Percentiles rank a stretch among this genome's conserved stretches.
phyloP scores from a whole-genome alignment of 2,329 filamentous ascomycete species.

The Fusarium hostae region DNA sequence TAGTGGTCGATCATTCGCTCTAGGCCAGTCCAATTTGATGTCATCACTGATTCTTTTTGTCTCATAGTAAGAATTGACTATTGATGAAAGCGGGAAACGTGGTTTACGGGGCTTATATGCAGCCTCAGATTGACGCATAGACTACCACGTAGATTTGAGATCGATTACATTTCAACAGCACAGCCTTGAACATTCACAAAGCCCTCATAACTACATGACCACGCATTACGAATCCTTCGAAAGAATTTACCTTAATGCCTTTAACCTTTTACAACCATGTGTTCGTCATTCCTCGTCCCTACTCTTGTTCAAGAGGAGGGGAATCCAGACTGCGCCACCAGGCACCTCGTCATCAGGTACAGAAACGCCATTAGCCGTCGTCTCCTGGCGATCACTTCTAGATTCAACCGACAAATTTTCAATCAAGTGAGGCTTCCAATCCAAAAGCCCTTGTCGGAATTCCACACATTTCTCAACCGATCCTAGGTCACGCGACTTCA shows the following conservation, averaged over 20 bases:
- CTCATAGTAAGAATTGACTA: background rate
- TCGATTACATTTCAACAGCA: background rate
- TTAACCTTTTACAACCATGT: background rate
- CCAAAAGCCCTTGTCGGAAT: slow-evolving; percentile 3
- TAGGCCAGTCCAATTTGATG: slow-evolving; percentile 20
- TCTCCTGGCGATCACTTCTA: slow-evolving; percentile 21
- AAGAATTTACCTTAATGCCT: background rate
- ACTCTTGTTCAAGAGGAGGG: background rate
- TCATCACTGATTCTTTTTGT: slow-evolving; percentile 6
- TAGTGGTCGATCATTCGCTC: slow-evolving; percentile 40
- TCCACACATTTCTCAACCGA: background rate
- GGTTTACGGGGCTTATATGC: slow-evolving; percentile 5
- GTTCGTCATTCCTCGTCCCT: slow-evolving; percentile 4
- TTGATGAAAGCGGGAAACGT: slow-evolving; percentile 13
- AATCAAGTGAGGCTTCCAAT: background rate
- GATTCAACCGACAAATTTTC: background rate
- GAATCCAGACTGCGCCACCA: slow-evolving; percentile 28
- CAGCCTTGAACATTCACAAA: background rate
- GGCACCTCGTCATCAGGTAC: slow-evolving; percentile 26
- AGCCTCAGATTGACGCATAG: background rate
- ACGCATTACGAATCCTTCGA: background rate
- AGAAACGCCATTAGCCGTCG: slow-evolving; percentile 19
- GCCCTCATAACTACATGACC: background rate
- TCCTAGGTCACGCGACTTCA: slow-evolving; percentile 3
- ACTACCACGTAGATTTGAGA: background rate